Evolutionary conservation across 2,329 filamentous ascomycete genomes (phyloP).

Genomic region (Cercospora zeae-maydis): DNA sequence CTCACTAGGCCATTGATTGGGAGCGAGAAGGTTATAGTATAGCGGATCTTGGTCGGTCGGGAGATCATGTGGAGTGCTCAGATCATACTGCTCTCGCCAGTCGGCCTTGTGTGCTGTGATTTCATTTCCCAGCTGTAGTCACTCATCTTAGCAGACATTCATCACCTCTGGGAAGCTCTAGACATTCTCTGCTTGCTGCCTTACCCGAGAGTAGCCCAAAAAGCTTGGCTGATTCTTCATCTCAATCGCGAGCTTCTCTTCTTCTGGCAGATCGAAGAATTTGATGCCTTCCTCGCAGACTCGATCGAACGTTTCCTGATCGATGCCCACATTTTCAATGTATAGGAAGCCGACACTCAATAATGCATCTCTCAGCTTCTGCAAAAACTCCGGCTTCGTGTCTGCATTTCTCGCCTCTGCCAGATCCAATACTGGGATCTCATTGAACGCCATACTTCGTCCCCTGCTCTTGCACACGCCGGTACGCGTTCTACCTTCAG

Average conservation of each 20-base stretch:
- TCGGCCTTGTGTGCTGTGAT: slow-evolving; percentile 71
- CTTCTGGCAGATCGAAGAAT: slow-evolving; percentile 72
- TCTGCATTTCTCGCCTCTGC: slow-evolving; percentile 59
- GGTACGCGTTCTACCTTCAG: neutral
- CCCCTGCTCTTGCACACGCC: neutral
- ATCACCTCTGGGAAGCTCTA: neutral
- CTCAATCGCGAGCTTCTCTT: slow-evolving; percentile 66
- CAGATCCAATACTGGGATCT: slow-evolving; percentile 74
- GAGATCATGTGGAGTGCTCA: slow-evolving; percentile 71
- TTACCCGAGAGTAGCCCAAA: slow-evolving; percentile 16
- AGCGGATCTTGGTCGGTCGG: slow-evolving; percentile 61
- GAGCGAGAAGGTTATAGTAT: slow-evolving; percentile 73
- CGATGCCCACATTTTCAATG: slow-evolving; percentile 72
- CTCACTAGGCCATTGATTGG: slow-evolving; percentile 71
- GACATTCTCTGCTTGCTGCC: neutral
- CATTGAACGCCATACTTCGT: slow-evolving; percentile 53
- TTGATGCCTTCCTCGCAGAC: slow-evolving; percentile 65
- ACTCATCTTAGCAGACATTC: neutral
- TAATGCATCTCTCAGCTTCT: slow-evolving; percentile 67
- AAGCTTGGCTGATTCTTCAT: slow-evolving; percentile 49
- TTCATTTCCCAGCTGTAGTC: slow-evolving; percentile 45
- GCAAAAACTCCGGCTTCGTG: slow-evolving; percentile 70
- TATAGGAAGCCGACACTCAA: slow-evolving; percentile 89
- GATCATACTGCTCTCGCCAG: slow-evolving; percentile 81
- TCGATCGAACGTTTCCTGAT: slow-evolving; percentile 59